phyloP scores from a whole-genome alignment of 371 early-diverging fungal species.

The Rhizopus sp. region DNA sequence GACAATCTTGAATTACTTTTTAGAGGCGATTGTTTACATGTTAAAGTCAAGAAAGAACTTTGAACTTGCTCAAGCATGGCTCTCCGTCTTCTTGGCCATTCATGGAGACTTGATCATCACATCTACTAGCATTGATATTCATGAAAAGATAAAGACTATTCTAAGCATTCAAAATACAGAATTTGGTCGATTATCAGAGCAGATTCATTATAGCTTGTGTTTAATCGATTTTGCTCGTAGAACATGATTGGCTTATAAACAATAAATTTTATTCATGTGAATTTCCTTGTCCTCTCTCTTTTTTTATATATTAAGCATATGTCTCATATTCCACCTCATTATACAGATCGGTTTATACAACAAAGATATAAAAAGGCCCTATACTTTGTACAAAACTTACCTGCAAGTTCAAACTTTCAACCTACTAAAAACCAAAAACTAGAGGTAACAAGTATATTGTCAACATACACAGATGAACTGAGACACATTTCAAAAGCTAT shows the following conservation, averaged over 20 bases:
- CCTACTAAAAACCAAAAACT: slow-evolving; percentile 45
- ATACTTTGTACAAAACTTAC: slow-evolving; percentile 37
- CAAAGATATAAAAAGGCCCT: slow-evolving; percentile 40
- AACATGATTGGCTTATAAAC: slow-evolving; percentile 25
- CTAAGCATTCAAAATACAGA: slow-evolving; percentile 51
- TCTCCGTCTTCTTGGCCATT: slow-evolving; percentile 74
- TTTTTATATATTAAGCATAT: slow-evolving; percentile 15
- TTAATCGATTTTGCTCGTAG: slow-evolving; percentile 79
- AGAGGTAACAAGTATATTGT: slow-evolving; percentile 26
- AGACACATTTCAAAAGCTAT: slow-evolving; percentile 26
- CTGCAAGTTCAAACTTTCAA: slow-evolving; percentile 36
- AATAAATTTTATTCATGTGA: slow-evolving; percentile 3
- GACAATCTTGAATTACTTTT: slow-evolving; percentile 56
- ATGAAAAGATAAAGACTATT: slow-evolving; percentile 49
- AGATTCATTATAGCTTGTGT: slow-evolving; percentile 82
- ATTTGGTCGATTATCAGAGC: slow-evolving; percentile 67
- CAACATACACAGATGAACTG: background rate
- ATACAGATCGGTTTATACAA: slow-evolving; percentile 28
- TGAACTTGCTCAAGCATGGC: slow-evolving; percentile 84
- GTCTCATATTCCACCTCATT: slow-evolving; percentile 25
- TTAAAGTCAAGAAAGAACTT: slow-evolving; percentile 73
- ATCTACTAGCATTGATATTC: slow-evolving; percentile 37
- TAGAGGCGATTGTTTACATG: slow-evolving; percentile 63
- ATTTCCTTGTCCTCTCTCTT: slow-evolving; percentile 5
- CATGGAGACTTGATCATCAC: slow-evolving; percentile 78